Evolutionary conservation across 2,329 filamentous ascomycete species (phyloP), one percentile per base, ranked within the genome.

Genomic region (Phaeosphaeriaceae sp.): DNA sequence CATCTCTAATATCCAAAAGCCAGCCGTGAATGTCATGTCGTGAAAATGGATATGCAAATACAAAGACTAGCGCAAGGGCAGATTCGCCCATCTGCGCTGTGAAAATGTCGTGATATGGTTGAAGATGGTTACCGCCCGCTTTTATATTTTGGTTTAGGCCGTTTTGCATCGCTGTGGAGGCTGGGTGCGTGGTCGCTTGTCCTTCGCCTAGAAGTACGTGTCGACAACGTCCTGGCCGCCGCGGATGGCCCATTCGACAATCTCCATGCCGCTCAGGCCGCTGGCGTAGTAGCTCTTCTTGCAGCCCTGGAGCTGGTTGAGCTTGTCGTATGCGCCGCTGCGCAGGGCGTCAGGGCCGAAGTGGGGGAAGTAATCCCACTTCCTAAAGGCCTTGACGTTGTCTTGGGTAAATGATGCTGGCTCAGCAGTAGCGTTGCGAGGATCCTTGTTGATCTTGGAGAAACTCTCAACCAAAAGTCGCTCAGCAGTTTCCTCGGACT

Each of bases 321-420:
- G 63, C 54, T 72, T 74, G 1, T 49, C 61, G 49, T 78, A 78
- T 1, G 68, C 69, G 4, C 71, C 74, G 4, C 66, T 59, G 30
- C 53, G 58, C 19, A 78, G 61, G 1, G 71, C 64, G 40, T 70
- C 60, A 26, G 60, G 62, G 42, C 69, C 72, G 40, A 77, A 77
- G 52, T 78, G 76, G 10, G 76, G 76, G 49, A 78, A 77, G 55
- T 78, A 78, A 22, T 78, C 75, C 76, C 76, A 77, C 54, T 78
- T 78, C 26, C 61, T 66, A 62, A 78, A 78, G 1, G 70, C 75
- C 42, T 68, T 71, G 49, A 78, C 65, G 47, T 77, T 69, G 26
- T 55, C 51, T 3, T 67, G 48, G 24, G 28, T 57, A 11, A 77
- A 51, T 3, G 68, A 70, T 8, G 63, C 60, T 2, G 64, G 49